Base-by-base conservation (phyloP, 179 eudicot species). In the Spergularia azorica region DNA sequence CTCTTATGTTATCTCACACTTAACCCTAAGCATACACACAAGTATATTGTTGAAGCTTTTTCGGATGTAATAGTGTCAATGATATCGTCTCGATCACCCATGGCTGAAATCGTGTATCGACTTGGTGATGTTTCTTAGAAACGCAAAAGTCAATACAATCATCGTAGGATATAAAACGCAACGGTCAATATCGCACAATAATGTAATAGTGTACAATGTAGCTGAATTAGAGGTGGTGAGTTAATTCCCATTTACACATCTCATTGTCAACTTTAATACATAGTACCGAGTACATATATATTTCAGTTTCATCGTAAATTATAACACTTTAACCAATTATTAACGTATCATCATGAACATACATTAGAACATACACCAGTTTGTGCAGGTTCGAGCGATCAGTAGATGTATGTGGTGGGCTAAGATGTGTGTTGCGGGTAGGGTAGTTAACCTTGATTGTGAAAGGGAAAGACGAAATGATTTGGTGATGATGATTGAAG, bases 31-130 rank as follows among this genome's bases (percentile, higher is more conserved):
- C 84, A 77, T 39, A 79, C 89, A 8, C 97, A 91, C 74, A 87
- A 86, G 81, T 88, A 84, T 62, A 91, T 92, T 5, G 60, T 92
- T 50, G 79, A 78, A 6, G 97, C 97, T 16, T 92, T 90, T 75
- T 58, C 90, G 3, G 97, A 92, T 79, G 87, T 90, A 5, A 70
- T 92, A 4, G 73, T 88, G 10, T 80, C 91, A 4, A 78, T 89
- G 39, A 5, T 61, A 55, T 56, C 78, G 7, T 26, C 32, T 26
- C 32, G 1, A 26, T 26, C 32, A 2, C 74, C 4, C 38, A 39
- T 5, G 14, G 20, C 46, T 12, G 16, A n/a, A 66, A 41, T 66
- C 14, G 17, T 66, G 67, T 10, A 43, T 43, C 48, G 48, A 7
- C 48, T 43, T 43, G 48, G 48, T 43, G 48, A 43, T 7, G 48